These are phyloP conservation scores for Bassia scoparia DNA, from an alignment of 148 eudicot species.

Conservation along the genomic window DNA sequence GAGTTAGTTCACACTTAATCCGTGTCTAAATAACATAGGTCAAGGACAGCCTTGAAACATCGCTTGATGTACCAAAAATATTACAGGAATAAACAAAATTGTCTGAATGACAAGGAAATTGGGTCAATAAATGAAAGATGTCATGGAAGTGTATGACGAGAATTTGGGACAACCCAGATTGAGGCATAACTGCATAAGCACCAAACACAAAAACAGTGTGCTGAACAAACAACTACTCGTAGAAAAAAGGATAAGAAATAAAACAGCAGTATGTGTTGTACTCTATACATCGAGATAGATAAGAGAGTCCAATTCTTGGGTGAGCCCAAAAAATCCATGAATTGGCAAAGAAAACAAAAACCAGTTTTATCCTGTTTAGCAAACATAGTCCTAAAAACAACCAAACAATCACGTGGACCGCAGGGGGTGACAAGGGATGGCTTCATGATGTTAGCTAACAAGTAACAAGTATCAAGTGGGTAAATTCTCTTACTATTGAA, in stretches of 20 bases:
- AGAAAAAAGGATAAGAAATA: background rate
- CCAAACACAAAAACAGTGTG: conserved; percentile 3
- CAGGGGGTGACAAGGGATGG: conserved; percentile 10
- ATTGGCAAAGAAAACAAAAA: conserved; percentile 1
- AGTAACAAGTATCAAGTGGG: no score
- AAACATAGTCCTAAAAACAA: conserved; percentile 14
- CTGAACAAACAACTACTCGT: background rate
- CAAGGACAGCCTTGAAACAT: no score
- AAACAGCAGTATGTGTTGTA: background rate
- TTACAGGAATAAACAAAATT: no score
- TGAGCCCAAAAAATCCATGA: background rate
- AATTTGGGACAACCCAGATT: background rate
- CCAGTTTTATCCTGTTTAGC: background rate
- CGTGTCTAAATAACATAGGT: no score
- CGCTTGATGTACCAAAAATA: no score
- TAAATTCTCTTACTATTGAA: no score
- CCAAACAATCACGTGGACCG: conserved; percentile 26
- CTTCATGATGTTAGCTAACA: background rate
- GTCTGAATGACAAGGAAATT: no score
- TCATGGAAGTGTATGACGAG: background rate
- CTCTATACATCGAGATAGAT: background rate
- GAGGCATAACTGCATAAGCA: background rate
- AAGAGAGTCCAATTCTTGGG: background rate
- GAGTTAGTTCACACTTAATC: no score
- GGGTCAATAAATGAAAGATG: no score